Conservation (phyloP, 352 stramenopile genomes). For the Aphanomyces stellatus region DNA sequence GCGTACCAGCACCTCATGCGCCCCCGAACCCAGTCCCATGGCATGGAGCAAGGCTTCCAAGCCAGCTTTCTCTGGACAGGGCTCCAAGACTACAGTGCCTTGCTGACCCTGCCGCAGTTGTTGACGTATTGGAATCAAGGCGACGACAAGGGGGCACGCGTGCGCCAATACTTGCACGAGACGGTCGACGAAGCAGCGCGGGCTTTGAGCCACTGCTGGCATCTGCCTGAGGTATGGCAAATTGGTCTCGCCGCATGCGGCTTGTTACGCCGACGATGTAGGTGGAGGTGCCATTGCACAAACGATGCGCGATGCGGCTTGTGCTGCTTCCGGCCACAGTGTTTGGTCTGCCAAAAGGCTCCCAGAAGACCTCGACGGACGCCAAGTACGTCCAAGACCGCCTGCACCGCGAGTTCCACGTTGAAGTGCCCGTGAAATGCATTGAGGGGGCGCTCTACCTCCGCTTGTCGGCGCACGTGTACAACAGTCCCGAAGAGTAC, state of each 20-base stretch:
- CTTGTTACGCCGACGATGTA: no score
- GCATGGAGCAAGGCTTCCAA: constrained; percentile 81
- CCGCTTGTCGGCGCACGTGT: constrained; percentile 87
- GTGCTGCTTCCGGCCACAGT: constrained; percentile 53
- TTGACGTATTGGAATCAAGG: constrained; percentile 71
- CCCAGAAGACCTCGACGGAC: constrained; percentile 60
- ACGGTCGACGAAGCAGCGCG: background rate
- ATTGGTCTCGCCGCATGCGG: no score
- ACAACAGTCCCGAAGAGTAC: constrained; percentile 86
- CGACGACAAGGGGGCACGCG: no score
- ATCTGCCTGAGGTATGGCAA: constrained; percentile 4
- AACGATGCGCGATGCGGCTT: constrained; percentile 65
- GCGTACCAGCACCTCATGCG: constrained; percentile 29
- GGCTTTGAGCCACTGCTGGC: background rate
- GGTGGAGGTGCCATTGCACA: constrained; percentile 35
- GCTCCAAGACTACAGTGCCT: constrained; percentile 85
- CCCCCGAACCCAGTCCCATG: constrained; percentile 88
- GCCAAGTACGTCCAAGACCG: constrained; percentile 88
- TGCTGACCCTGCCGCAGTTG: constrained; percentile 76
- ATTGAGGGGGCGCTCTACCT: constrained; percentile 81
- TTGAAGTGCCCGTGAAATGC: constrained; percentile 93
- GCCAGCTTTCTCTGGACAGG: constrained; percentile 91
- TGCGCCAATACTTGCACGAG: constrained; percentile 57
- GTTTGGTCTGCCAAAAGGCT: constrained; percentile 33
- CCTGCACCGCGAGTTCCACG: constrained; percentile 60